Conservation (phyloP, 139 green algal genomes). For the Coelastrella sp. region DNA sequence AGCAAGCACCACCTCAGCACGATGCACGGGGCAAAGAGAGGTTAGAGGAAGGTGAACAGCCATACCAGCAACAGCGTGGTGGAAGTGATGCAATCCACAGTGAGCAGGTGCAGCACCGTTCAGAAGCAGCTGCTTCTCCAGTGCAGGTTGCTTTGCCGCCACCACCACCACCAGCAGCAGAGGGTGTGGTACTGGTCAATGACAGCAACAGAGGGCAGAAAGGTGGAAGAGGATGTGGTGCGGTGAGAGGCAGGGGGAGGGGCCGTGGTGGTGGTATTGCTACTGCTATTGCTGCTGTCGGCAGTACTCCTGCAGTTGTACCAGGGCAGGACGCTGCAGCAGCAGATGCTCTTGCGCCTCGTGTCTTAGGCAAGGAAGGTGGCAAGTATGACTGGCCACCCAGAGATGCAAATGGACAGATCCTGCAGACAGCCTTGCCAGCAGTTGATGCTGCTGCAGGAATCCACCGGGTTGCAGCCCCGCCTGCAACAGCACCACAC, state of each 20-base stretch:
- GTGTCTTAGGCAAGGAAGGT: background rate
- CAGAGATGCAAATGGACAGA: background rate
- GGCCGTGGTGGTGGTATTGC: background rate
- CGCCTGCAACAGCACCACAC: background rate
- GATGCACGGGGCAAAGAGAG: background rate
- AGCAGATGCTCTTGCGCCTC: background rate
- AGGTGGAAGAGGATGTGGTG: background rate
- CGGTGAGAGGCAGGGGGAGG: background rate
- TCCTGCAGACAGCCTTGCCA: background rate
- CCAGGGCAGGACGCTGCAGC: background rate
- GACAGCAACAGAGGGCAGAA: background rate
- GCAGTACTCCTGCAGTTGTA: no score
- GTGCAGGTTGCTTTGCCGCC: background rate
- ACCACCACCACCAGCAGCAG: background rate
- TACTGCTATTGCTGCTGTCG: background rate
- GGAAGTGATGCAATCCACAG: background rate
- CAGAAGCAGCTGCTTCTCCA: background rate
- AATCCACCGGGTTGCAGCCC: background rate
- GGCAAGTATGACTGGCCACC: constrained; percentile 29
- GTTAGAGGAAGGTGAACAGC: background rate
- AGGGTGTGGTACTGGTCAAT: background rate
- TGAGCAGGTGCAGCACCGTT: constrained; percentile 1
- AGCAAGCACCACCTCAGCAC: constrained; percentile 15
- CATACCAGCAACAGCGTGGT: background rate
- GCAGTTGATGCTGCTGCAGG: background rate